Evolutionary conservation across 1,139 yeast species (phyloP), one percentile per base, ranked within the genome.

Genomic region (Yamadazyma sp.): DNA sequence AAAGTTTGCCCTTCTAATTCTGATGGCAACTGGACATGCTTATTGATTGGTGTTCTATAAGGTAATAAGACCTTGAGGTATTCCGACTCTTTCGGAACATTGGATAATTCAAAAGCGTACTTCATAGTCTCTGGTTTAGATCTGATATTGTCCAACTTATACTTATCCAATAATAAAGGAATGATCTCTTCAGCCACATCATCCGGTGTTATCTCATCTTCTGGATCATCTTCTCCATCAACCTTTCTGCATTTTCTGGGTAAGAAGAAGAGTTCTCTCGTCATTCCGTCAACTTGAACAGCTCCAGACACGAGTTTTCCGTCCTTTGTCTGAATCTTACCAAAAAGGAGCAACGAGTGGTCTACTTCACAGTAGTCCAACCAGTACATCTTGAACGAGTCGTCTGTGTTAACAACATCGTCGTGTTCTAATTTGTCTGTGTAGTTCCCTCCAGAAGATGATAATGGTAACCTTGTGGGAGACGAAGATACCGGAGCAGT

Each of bases 101-200:
- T 86, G 0, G 86, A 78, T 27, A 86, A 60, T 54, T 90, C 97
- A 65, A 92, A 92, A 2, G 97, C 95, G 61, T 92, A 92, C 57
- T 87, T 88, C 71, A 73, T 85, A 8, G 55, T 67, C 50, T 80
- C 85, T 0, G 90, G 82, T 59, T 82, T 87, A 10, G 94, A 80
- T 46, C 79, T 81, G 43, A 87, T 70, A 30, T 72, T 68, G 6
- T 72, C 73, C 29, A 89, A 64, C 0, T 86, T 87, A 50, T 70
- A 80, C 46, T 78, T 77, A 11, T 73, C 78, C 62, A 86, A 64
- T 21, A 88, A 60, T 24, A 79, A 57, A 0, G 89, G 86, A 9
- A 79, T 65, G 18, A 92, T 76, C 57, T 90, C 97, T 16, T 80
- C 85, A 45, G 83, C 82, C 12, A 90, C 84, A 44, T 89, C 96